A percentile compares a stretch with the other conserved stretches of the same genome.
Conservation (phyloP, 1,139 yeast species). For the Pichia inconspicua region DNA sequence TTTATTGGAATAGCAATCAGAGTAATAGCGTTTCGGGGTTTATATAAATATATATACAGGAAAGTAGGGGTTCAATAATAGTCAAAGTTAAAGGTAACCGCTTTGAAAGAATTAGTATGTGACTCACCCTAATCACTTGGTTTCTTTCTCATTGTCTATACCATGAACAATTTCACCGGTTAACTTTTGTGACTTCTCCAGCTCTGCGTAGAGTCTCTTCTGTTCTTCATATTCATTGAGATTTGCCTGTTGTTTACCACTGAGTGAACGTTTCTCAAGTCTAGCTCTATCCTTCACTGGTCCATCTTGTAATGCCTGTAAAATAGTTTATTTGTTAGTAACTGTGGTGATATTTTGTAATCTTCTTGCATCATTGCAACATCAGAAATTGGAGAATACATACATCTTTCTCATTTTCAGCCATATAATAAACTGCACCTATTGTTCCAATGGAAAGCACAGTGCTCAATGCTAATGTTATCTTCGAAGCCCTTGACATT, state of each 20-base stretch:
- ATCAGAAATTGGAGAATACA: conserved; percentile 18
- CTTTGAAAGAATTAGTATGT: no score
- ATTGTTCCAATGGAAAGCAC: conserved; percentile 22
- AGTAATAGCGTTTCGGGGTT: no score
- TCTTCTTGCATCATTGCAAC: no score
- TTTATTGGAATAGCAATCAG: no score
- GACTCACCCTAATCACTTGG: not conserved
- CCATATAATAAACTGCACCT: conserved; percentile 28
- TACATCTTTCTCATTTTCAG: conserved; percentile 30
- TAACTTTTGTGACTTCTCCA: conserved; percentile 62
- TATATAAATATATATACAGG: no score
- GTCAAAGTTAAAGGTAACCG: no score
- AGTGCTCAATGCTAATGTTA: conserved; percentile 24
- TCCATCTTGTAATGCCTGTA: conserved; percentile 28
- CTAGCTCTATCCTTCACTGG: conserved; percentile 30
- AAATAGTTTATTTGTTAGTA: no score
- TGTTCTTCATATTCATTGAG: conserved; percentile 72
- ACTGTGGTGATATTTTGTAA: no score
- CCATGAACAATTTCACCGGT: conserved; percentile 34
- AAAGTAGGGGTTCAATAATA: no score
- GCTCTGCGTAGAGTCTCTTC: conserved; percentile 54
- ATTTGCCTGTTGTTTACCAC: conserved; percentile 44
- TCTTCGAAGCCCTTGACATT: conserved; percentile 30
- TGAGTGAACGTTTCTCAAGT: conserved; percentile 25
- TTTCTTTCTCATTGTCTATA: conserved; percentile 10